phyloP scores from a whole-genome alignment of 208 protist species.

The Wallacemonas collosoma region DNA sequence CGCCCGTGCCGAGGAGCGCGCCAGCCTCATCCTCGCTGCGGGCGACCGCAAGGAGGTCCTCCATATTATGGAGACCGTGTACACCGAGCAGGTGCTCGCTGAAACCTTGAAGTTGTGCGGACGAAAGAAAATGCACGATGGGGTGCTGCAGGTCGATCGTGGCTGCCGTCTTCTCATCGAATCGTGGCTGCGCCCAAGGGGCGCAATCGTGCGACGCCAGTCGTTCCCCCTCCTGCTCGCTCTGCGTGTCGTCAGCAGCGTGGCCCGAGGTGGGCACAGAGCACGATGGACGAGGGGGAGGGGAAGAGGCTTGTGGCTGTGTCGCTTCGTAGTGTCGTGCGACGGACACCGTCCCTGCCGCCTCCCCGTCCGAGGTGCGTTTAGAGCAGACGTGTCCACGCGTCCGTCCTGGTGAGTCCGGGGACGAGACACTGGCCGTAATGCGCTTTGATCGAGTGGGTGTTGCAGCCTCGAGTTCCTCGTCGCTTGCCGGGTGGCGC shows the following conservation, averaged over 20 bases:
- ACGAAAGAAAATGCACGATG: slow-evolving; percentile 77
- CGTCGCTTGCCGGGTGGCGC: not conserved
- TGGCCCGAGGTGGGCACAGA: no score
- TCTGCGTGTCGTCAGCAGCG: no score
- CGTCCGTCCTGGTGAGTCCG: slow-evolving; percentile 3
- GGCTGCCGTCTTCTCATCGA: no score
- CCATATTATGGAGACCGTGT: slow-evolving; percentile 39
- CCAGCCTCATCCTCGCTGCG: slow-evolving; percentile 39
- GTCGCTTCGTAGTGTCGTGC: not conserved
- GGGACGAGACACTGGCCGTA: not conserved
- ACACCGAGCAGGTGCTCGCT: slow-evolving; percentile 40
- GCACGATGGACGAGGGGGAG: not conserved
- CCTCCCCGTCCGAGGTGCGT: not conserved
- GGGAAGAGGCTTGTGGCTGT: not conserved
- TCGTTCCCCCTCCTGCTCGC: no score
- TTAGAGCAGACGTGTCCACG: not conserved
- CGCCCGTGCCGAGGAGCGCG: slow-evolving; percentile 47
- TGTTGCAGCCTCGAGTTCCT: not conserved
- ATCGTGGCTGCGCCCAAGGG: not conserved
- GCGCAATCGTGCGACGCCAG: no score
- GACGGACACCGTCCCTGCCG: not conserved
- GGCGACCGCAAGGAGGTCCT: slow-evolving; percentile 38
- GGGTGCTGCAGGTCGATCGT: slow-evolving; percentile 45
- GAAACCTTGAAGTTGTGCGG: slow-evolving; percentile 79
- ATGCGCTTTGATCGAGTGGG: not conserved